A percentile compares a stretch with the other conserved stretches of the same genome.
Conservation (phyloP, 352 stramenopile genomes). For the Phytopythium helicoides region DNA sequence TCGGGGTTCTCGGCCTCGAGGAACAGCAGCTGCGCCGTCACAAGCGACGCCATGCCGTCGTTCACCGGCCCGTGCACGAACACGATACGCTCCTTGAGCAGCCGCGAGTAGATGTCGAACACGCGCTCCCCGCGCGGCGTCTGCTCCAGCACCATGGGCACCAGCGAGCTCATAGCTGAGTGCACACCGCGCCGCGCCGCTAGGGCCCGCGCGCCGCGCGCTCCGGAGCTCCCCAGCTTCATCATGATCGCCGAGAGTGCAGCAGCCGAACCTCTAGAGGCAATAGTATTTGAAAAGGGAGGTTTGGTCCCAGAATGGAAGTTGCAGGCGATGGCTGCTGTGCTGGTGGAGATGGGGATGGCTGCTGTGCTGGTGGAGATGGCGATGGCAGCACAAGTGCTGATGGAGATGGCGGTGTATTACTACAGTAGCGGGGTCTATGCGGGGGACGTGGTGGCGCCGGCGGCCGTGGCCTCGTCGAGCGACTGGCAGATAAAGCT, state of each 20-base stretch:
- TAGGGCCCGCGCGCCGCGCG: not conserved
- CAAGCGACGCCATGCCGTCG: constrained; percentile 80
- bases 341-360: too few relatives aligned
- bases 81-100: constrained; percentile 98
- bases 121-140: constrained; percentile 91
- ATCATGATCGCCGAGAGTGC: too few relatives aligned
- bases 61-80: constrained; percentile 95
- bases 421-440: not conserved
- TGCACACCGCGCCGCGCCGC: constrained; percentile 41
- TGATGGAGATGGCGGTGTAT: too few relatives aligned
- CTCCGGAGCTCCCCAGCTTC: too few relatives aligned
- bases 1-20: constrained; percentile 95
- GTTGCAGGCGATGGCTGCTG: too few relatives aligned
- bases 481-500: constrained; percentile 78
- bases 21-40: constrained; percentile 92
- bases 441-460: not conserved
- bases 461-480: constrained; percentile 38
- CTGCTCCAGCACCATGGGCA: constrained; percentile 95
- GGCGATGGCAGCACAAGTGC: not conserved
- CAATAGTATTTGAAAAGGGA: too few relatives aligned
- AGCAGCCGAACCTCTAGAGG: too few relatives aligned
- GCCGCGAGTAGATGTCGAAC: constrained; percentile 98
- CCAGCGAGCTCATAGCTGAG: constrained; percentile 62
- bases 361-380: not conserved
- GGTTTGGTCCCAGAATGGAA: too few relatives aligned